Base-by-base conservation (phyloP, 805 yeast genomes). In the Nakazawaea ambrosiae region DNA sequence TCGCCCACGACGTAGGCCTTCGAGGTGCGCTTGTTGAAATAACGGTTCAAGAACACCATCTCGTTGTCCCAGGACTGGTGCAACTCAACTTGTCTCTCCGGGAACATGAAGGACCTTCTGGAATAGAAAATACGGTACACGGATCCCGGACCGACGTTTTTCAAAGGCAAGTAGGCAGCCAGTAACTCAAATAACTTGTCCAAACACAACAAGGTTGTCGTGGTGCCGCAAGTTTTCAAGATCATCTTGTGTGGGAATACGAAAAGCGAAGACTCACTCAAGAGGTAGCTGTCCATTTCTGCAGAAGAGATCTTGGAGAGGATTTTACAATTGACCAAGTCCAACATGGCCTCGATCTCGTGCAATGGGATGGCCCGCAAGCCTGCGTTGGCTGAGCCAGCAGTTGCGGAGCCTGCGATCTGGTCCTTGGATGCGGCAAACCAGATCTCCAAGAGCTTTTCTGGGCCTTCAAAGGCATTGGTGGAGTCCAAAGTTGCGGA, bases 391-490 rank as follows among this genome's bases (percentile, higher is more conserved):
- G 5, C n/a, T n/a, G n/a, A n/a, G 10, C 8, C 26, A 23, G 12
- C 15, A n/a, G 23, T 54, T 45, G 10, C 64, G 56, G 20, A 49
- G 23, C n/a, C n/a, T 1, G 73, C 72, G 15, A 68, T 49, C n/a
- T 57, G 47, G 19, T 53, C 42, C 28, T 63, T 65, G 27, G 66
- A 58, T 10, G 80, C 72, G 49, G 79, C 78, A 55, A 88, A 79
- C 96, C 96, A 89, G 41, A 90, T 67, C 57, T 90, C 96, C 29
- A 92, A 66, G 40, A 90, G 67, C 60, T 90, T 92, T 60, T 90
- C 97, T 23, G 98, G 97, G 5, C 98, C 97, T 65, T 90, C 97
- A 55, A 90, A 90, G 2, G 97, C 96, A 53, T 78, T 82, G 11
- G 95, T 70, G 15, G 96, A 88, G 62, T 89, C 97, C 45, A 89